Conservation (phyloP, 2,329 filamentous ascomycete genomes). For the Scedosporium aurantiacum region DNA sequence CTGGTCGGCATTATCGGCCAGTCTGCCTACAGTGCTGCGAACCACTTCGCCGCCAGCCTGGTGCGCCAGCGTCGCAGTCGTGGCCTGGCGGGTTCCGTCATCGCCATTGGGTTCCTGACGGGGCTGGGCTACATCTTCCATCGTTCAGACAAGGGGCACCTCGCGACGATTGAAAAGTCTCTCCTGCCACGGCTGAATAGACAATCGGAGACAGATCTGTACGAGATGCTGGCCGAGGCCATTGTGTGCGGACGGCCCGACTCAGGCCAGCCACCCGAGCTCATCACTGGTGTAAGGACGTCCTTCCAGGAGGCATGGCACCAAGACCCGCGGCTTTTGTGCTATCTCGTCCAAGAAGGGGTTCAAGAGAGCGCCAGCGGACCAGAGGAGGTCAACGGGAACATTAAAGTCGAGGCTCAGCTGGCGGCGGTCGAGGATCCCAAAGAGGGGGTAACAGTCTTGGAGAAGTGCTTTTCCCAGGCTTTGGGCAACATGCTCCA, state of each 20-base stretch:
- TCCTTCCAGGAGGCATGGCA: too few relatives aligned
- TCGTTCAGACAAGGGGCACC: constrained; percentile 5
- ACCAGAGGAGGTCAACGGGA: too few relatives aligned
- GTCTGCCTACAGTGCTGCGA: constrained; percentile 32
- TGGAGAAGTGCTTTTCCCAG: constrained; percentile 8
- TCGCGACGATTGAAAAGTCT: constrained; percentile 15
- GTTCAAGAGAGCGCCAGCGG: too few relatives aligned
- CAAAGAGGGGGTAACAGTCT: constrained; percentile 7
- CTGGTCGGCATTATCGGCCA: constrained; percentile 23
- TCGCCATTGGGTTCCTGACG: constrained; percentile 21
- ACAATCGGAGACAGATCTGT: constrained; percentile 20
- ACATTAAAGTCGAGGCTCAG: constrained; percentile 3
- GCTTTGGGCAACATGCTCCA: constrained; percentile 14
- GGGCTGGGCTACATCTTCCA: not conserved
- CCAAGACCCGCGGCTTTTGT: too few relatives aligned
- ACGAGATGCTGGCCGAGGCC: constrained; percentile 29
- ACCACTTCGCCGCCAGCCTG: constrained; percentile 28
- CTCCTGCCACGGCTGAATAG: constrained; percentile 10
- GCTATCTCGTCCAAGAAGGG: too few relatives aligned
- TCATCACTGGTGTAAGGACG: not conserved
- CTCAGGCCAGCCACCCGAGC: constrained; percentile 7
- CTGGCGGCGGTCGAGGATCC: constrained; percentile 7
- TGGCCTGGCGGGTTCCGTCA: constrained; percentile 24
- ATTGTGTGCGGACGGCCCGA: constrained; percentile 22
- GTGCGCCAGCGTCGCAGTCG: constrained; percentile 21